Evolutionary conservation across 306 rosid genomes (phyloP).

Genomic region (Hippophae tibetana): DNA sequence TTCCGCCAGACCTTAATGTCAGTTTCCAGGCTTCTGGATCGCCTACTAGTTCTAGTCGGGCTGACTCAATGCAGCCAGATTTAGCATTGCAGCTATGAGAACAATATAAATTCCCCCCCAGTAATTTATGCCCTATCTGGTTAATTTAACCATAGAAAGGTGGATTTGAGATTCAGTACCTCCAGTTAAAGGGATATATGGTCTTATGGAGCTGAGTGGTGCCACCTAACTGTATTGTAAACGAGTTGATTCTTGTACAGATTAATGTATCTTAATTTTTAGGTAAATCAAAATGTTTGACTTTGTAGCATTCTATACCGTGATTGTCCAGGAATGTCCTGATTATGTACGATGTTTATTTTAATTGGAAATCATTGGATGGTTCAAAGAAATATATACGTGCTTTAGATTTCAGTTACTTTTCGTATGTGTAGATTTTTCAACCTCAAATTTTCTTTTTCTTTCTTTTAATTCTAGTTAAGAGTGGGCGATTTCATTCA

Average conservation of each 20-base stretch:
- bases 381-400: no score
- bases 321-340: neutral
- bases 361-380: no score
- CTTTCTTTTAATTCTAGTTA: no score
- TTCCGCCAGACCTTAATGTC: constrained; percentile 54
- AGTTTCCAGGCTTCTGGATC: constrained; percentile 58
- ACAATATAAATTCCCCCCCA: constrained; percentile 11
- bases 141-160: constrained; percentile 42
- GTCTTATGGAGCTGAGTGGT: constrained; percentile 11
- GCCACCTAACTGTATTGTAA: constrained; percentile 31
- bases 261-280: constrained; percentile 31
- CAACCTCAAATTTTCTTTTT: no score
- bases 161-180: constrained; percentile 27
- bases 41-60: constrained; percentile 48
- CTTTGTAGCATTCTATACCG: no score
- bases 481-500: no score
- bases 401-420: no score
- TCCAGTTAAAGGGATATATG: constrained; percentile 5
- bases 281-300: constrained; percentile 6
- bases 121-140: constrained; percentile 9
- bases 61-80: constrained; percentile 53
- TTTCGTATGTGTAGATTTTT: no score
- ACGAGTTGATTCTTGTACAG: constrained; percentile 40
- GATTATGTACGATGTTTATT: constrained; percentile 9
- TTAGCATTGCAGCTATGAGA: constrained; percentile 61